Percentiles rank a stretch among this genome's conserved stretches.
These are phyloP conservation scores for Pinguiococcus pyrenoidosus DNA, from an alignment of 108 stramenopile genomes.

Conservation along the genomic window DNA sequence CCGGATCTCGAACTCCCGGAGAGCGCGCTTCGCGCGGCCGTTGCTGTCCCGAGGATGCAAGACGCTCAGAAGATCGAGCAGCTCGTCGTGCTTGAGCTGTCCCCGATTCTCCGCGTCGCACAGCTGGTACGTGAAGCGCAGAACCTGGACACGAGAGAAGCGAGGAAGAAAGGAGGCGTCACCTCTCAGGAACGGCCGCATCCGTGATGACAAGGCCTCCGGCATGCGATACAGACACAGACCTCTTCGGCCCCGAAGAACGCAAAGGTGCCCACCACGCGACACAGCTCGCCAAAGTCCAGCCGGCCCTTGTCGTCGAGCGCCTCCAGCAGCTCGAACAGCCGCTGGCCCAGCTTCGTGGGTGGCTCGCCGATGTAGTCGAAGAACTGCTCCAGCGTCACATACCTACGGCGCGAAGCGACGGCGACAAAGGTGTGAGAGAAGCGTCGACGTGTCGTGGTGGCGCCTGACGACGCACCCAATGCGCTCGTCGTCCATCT, in stretches of 20 bases:
- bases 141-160: no score
- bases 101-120: constrained; percentile 5
- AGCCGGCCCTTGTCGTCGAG: background rate
- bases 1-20: constrained; percentile 5
- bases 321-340: constrained; percentile 1
- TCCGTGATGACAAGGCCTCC: no score
- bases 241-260: constrained; percentile 3
- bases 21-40: constrained; percentile 1
- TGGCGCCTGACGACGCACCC: no score
- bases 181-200: no score
- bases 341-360: background rate
- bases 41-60: background rate
- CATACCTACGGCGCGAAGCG: no score
- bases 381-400: constrained; percentile 1
- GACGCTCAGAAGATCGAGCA: background rate
- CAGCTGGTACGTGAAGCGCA: background rate
- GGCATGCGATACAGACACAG: no score
- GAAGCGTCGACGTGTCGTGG: no score
- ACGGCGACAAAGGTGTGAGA: no score
- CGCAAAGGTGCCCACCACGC: background rate
- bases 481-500: background rate
- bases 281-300: constrained; percentile 9
- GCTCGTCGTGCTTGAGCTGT: background rate
- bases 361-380: background rate
- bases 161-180: no score